Evolutionary conservation across 257 asterid species (phyloP).

Genomic region (Solanum chaucha): DNA sequence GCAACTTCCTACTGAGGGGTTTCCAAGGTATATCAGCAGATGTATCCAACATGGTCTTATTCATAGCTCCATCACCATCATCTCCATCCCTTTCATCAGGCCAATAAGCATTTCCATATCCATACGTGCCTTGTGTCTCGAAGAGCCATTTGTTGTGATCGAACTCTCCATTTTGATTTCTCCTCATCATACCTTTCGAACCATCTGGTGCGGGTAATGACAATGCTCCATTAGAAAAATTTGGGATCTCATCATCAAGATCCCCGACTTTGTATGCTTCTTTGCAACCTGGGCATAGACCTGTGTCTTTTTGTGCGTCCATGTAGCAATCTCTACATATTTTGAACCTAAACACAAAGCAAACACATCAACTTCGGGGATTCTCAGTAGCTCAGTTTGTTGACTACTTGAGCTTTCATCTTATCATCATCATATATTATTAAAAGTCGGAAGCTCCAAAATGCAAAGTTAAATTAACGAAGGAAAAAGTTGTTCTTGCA

Average conservation of each 20-base stretch:
- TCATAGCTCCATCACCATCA: slow-evolving; percentile 31
- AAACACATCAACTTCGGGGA: background rate
- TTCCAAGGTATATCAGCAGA: slow-evolving; percentile 73
- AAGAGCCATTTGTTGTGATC: slow-evolving; percentile 81
- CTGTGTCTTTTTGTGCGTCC: slow-evolving; percentile 73
- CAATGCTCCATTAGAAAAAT: slow-evolving; percentile 38
- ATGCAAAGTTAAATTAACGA: background rate
- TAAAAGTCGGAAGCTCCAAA: background rate
- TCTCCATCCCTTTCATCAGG: slow-evolving; percentile 61
- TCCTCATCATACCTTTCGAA: slow-evolving; percentile 56
- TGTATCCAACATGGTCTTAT: slow-evolving; percentile 29
- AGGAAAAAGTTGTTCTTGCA: background rate
- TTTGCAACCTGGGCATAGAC: slow-evolving; percentile 78
- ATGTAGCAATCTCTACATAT: slow-evolving; percentile 84
- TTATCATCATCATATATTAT: background rate
- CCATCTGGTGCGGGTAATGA: slow-evolving; percentile 57
- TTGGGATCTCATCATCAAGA: slow-evolving; percentile 50
- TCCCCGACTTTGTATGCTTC: slow-evolving; percentile 59
- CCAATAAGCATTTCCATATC: slow-evolving; percentile 83
- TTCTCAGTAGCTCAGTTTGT: background rate
- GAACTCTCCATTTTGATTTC: slow-evolving; percentile 74
- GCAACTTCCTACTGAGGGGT: slow-evolving; percentile 64
- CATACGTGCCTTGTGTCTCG: slow-evolving; percentile 82
- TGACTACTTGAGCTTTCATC: background rate
- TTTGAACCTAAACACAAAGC: slow-evolving; percentile 38